Conservation (phyloP, 345 rosid species). For the Eucalyptus cloeziana region DNA sequence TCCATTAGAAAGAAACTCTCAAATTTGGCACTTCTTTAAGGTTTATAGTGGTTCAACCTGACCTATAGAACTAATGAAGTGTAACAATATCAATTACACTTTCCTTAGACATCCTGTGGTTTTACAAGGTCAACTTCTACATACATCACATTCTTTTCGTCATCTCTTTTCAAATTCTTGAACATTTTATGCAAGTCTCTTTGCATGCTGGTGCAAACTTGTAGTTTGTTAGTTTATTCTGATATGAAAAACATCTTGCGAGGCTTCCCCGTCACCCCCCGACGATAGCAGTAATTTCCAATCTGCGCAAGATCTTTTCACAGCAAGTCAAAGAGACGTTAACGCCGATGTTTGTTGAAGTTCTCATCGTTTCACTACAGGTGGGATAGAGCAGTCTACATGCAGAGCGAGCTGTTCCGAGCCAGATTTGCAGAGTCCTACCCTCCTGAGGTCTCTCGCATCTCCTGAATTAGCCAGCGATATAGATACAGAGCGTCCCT, state of each 20-base stretch:
- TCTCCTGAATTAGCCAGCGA: neutral
- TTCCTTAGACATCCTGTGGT: neutral
- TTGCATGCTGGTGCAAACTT: neutral
- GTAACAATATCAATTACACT: neutral
- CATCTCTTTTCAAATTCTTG: neutral
- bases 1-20: neutral
- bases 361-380: neutral
- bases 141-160: neutral
- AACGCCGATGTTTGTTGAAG: neutral
- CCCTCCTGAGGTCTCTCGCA: neutral
- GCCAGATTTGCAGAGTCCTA: neutral
- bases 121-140: neutral
- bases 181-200: neutral
- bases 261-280: neutral
- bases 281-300: neutral
- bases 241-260: neutral
- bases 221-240: neutral
- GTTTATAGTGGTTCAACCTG: neutral
- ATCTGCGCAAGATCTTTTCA: neutral
- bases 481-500: neutral
- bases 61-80: neutral
- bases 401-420: fast-evolving
- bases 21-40: neutral
- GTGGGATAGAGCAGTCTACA: neutral
- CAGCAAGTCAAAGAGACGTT: neutral